Evolutionary conservation across 768 basidiomycete genomes (phyloP), one percentile per base, ranked within the genome.

Genomic region (Mycena epipterygia): DNA sequence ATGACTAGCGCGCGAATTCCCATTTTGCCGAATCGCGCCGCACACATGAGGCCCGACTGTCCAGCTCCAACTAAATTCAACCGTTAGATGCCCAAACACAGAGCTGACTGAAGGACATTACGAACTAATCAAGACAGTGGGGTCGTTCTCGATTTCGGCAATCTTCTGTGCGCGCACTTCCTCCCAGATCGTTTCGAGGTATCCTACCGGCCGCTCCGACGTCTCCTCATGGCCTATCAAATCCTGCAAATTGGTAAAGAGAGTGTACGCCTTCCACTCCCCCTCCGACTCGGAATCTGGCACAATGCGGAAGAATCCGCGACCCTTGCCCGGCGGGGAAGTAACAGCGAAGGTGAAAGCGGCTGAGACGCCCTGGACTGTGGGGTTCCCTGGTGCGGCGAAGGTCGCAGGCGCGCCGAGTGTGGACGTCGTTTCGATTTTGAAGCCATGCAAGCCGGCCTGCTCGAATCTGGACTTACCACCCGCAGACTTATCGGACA

Each of bases 11-110:
- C 78, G 11, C 79, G 74, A 16, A 89, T 76, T 44, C 83, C 87
- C 29, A 88, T 77, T 19, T 81, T 79, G 67, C 87, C 85, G 56
- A 91, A 84, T 35, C 89, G 81, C 19, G 88, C 89, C 0, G 88
- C 88, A 42, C 86, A 74, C 30, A 86, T 87, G 44, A 91, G 76
- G 4, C 90, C 90, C 41, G 84, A 81, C 67, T 90, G 89, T 2
- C 89, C 87, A 13, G 80, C 87, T 3, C 88, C 85, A 41, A 87
- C 71, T 72, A 29, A 13, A 37, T 55, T 16, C 5, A 53, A 29
- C 5, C 1, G 21, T 46, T n/a, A 44, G 25, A 21, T 3, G 29
- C 25, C n/a, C n/a, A n/a, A n/a, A 30, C 5, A 6, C 5, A 51
- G 42, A 37, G 2, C 30, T 5, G 9, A 4, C n/a, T 11, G 39